Conservation (phyloP, 2,329 filamentous ascomycete genomes). For the Pseudogymnoascus sp. region DNA sequence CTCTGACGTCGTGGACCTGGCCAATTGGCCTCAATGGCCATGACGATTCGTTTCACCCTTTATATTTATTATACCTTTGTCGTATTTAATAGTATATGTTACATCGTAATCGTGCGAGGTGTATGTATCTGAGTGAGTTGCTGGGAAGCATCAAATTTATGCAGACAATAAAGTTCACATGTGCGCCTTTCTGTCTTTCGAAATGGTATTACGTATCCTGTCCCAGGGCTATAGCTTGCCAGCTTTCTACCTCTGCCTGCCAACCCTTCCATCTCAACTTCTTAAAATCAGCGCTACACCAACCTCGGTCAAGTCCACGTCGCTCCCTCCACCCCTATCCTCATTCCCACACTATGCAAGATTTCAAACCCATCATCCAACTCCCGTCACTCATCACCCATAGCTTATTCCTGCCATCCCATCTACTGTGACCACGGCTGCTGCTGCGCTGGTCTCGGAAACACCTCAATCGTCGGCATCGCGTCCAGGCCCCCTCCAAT, state of each 20-base stretch:
- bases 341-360: not conserved
- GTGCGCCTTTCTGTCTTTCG: not conserved
- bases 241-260: not conserved
- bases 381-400: not conserved
- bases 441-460: conserved; percentile 67
- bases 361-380: not conserved
- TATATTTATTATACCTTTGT: conserved; percentile 34
- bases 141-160: not conserved
- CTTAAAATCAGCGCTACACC: not conserved
- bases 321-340: not conserved
- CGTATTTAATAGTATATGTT: not conserved
- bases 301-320: not conserved
- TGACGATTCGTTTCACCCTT: conserved; percentile 57
- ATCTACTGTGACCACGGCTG: conserved; percentile 46
- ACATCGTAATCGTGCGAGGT: not conserved
- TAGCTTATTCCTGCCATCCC: not conserved
- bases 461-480: conserved; percentile 71
- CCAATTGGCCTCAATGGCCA: conserved; percentile 34
- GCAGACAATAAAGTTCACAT: not conserved
- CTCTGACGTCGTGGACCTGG: conserved; percentile 48
- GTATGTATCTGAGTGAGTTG: not conserved
- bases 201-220: conserved; percentile 6
- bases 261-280: not conserved
- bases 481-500: conserved; percentile 77
- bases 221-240: not conserved